Evolutionary conservation across 345 rosid species (phyloP).

Genomic region (Eucalyptus decipiens): DNA sequence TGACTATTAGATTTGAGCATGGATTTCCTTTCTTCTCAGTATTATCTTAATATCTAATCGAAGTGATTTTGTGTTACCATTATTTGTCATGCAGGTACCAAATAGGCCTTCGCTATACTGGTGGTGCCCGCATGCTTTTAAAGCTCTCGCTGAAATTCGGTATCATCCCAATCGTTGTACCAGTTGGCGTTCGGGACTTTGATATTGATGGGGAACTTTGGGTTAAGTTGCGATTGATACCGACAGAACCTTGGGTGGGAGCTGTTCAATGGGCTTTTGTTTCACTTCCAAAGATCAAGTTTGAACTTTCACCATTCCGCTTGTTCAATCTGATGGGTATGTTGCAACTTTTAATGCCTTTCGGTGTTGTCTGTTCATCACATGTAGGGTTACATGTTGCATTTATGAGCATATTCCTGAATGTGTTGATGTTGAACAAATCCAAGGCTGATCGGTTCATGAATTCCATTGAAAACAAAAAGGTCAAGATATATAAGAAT

Average conservation of each 20-base stretch:
- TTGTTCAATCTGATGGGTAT: slow-evolving; percentile 95
- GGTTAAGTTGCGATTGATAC: slow-evolving; percentile 92
- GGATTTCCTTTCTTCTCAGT: background rate
- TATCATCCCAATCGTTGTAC: slow-evolving; percentile 72
- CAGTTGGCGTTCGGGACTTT: slow-evolving; percentile 89
- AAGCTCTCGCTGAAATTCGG: slow-evolving; percentile 84
- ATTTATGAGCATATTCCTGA: background rate
- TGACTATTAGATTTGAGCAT: background rate
- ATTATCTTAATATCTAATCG: background rate
- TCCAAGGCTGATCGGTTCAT: background rate
- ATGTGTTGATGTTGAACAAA: background rate
- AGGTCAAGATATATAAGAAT: background rate
- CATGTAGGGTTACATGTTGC: background rate
- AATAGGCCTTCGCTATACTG: slow-evolving; percentile 92
- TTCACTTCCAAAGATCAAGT: slow-evolving; percentile 92
- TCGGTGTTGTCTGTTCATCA: background rate
- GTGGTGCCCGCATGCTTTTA: slow-evolving; percentile 91
- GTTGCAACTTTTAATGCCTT: background rate
- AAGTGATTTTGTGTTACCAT: background rate
- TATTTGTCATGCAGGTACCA: slow-evolving; percentile 63
- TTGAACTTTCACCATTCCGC: slow-evolving; percentile 88
- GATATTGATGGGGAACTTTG: slow-evolving; percentile 99
- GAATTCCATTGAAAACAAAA: background rate
- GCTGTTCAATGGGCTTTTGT: slow-evolving; percentile 96
- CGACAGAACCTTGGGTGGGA: slow-evolving; percentile 90